Conservation (phyloP, 352 stramenopile genomes). For the Pelagophyceae sp. region DNA sequence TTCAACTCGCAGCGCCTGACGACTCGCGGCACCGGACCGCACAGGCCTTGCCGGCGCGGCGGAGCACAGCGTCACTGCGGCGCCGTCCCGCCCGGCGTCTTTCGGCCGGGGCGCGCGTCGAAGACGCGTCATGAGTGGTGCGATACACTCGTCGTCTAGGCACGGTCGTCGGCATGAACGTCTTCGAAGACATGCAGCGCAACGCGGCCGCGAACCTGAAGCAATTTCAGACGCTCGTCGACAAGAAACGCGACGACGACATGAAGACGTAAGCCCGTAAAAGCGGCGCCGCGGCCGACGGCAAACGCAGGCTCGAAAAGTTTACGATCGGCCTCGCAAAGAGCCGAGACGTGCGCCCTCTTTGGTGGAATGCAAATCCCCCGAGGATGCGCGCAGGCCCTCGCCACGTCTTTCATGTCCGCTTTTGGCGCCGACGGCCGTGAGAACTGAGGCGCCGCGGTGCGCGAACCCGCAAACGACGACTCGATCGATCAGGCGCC, state of each 20-base stretch:
- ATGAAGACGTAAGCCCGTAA: conserved; percentile 32
- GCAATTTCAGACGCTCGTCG: conserved; percentile 56
- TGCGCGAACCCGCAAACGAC: no score
- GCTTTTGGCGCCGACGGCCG: conserved; percentile 5
- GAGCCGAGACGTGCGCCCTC: conserved; percentile 20
- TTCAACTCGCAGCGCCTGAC: no score
- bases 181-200: neutral
- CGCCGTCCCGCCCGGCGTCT: no score
- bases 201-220: neutral
- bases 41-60: no score
- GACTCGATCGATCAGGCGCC: neutral
- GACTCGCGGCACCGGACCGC: no score
- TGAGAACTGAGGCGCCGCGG: conserved; percentile 35
- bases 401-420: conserved; percentile 35
- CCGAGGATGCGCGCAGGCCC: conserved; percentile 24
- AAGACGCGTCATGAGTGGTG: no score
- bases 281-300: neutral
- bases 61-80: no score
- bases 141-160: no score
- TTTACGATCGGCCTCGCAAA: conserved; percentile 36
- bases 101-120: no score
- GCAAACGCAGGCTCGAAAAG: conserved; percentile 28
- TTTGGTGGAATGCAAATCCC: neutral
- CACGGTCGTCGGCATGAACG: neutral
- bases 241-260: conserved; percentile 44